Evolutionary conservation across 176 grass and related monocot species (phyloP), one percentile per base, ranked within the genome.

Genomic region (Oryza meyeriana): DNA sequence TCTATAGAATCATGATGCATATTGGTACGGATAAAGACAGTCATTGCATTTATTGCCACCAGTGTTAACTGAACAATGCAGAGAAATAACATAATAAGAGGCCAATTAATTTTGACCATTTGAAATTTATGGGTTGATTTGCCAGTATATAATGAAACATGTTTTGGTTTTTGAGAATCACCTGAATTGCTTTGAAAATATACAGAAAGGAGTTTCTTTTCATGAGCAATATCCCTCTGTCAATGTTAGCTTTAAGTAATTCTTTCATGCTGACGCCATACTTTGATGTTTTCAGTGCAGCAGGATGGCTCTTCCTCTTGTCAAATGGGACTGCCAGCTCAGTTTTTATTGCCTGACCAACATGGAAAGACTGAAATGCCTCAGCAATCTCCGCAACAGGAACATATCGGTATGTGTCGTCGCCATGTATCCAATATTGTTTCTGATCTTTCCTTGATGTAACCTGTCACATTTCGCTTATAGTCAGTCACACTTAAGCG

Each of bases 181-280:
- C 93, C 83, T 96, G 88, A 40, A 52, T 10, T 71, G 87, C 80
- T 61, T 83, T 93, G 69, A 96, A 96, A 81, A 88, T 82, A 22
- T 89, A 96, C 28, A 93, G 77, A 71, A 92, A 92, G 2, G 88
- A 90, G 45, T 96, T 96, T 59, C 88, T 90, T 80, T 93, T 93
- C 88, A 96, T 93, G 17, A 96, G 81, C 67, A 93, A 55, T 28
- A 96, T 58, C 79, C 92, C 90, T 89, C 90, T 90, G 27, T 71
- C 58, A 7, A 88, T 86, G 68, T 85, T 90, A 50, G 93, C 93
- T 86, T 90, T 92, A 4, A 96, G 65, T 74, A 93, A 26, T 79
- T 93, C 90, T 77, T 76, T 96, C 71, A 81, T 47, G 33, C 83
- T 84, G 4, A 87, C 90, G 10, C 93, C 93, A 31, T 96, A 93